These are phyloP conservation scores for Candolleomyces aberdarensis DNA, from an alignment of 768 basidiomycete genomes.

Conservation along the genomic window DNA sequence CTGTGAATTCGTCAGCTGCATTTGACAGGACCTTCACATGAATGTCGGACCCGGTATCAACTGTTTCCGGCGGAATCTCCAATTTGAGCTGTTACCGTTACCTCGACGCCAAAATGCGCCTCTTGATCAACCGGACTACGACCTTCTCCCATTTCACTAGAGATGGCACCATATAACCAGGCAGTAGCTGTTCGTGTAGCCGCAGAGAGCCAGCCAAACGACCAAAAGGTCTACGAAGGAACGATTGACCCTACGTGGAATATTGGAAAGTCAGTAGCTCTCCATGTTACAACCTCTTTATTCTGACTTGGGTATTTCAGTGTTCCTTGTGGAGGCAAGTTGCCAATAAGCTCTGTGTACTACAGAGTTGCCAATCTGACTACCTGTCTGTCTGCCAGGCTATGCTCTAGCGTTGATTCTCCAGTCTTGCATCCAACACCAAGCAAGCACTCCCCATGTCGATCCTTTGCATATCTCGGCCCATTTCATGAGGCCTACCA, in stretches of 20 bases:
- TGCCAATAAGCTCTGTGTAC: too few species aligned
- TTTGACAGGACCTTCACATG: too few species aligned
- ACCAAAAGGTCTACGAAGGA: constrained; percentile 4
- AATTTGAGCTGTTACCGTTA: too few species aligned
- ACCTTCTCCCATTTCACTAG: not conserved
- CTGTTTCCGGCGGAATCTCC: too few species aligned
- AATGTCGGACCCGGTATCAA: too few species aligned
- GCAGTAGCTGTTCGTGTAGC: constrained; percentile 1
- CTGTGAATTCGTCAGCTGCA: too few species aligned
- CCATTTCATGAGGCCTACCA: constrained; percentile 51
- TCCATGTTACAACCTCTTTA: not conserved
- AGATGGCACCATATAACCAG: constrained; percentile 6
- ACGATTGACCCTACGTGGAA: constrained; percentile 9
- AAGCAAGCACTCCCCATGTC: constrained; percentile 42
- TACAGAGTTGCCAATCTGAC: not conserved
- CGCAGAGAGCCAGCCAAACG: not conserved
- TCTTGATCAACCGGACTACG: too few species aligned
- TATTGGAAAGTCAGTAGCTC: constrained; percentile 4
- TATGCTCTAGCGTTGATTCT: constrained; percentile 55
- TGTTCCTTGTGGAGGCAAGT: constrained; percentile 8
- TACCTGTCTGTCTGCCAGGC: constrained; percentile 32
- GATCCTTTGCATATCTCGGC: constrained; percentile 62
- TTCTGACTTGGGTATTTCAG: not conserved
- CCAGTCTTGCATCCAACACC: constrained; percentile 51
- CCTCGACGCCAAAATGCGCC: too few species aligned